phyloP scores from a whole-genome alignment of 208 protist species.

The Leptomonas pyrrhocoris region DNA sequence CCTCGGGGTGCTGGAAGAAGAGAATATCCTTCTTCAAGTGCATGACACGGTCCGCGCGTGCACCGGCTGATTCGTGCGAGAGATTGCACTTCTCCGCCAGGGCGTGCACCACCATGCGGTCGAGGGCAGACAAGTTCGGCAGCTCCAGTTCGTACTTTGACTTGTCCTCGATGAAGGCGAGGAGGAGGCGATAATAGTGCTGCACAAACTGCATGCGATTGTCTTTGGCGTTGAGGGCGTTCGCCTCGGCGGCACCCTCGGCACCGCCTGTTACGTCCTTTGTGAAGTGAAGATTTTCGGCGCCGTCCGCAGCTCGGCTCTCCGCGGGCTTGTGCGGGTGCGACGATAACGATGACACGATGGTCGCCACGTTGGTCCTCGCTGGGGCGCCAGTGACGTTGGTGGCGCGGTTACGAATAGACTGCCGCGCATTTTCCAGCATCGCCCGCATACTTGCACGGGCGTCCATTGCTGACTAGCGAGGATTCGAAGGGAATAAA shows the following conservation, averaged over 20 bases:
- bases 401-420: constrained; percentile 32
- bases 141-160: constrained; percentile 75
- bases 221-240: constrained; percentile 57
- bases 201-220: constrained; percentile 69
- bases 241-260: constrained; percentile 6
- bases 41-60: constrained; percentile 53
- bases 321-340: constrained; percentile 40
- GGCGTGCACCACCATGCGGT: constrained; percentile 78
- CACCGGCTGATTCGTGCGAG: constrained; percentile 69
- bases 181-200: constrained; percentile 70
- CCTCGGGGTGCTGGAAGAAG: constrained; percentile 76
- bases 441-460: constrained; percentile 39
- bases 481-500: too few species aligned
- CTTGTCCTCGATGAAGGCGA: constrained; percentile 77
- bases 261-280: constrained; percentile 10
- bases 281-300: constrained; percentile 24
- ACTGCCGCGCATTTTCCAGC: constrained; percentile 33
- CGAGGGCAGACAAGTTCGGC: constrained; percentile 69
- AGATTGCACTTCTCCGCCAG: constrained; percentile 89
- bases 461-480: constrained; percentile 8
- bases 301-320: constrained; percentile 14
- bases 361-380: constrained; percentile 12
- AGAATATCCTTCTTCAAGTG: constrained; percentile 85
- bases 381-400: constrained; percentile 15
- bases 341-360: not conserved